These are phyloP conservation scores for Trichoderma cornu-damae DNA, from an alignment of 2,329 filamentous ascomycete genomes.

Conservation along the genomic window DNA sequence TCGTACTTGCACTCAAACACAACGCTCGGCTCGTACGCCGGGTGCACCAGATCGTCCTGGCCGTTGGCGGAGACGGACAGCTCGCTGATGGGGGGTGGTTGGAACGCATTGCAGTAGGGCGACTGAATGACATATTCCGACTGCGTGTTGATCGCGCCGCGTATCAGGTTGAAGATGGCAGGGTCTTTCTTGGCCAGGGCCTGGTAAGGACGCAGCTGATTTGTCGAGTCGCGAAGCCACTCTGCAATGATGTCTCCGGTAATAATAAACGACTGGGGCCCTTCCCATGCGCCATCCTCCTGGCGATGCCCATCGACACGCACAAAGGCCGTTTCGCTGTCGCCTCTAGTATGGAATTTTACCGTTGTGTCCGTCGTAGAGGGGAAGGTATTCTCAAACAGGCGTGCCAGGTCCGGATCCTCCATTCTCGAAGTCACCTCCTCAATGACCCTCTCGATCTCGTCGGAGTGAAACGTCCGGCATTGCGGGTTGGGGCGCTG, in stretches of 20 bases:
- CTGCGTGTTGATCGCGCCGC: constrained; percentile 95
- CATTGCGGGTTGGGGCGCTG: constrained; percentile 78
- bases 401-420: constrained; percentile 79
- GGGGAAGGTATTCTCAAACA: constrained; percentile 94
- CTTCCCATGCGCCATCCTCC: constrained; percentile 67
- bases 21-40: constrained; percentile 71
- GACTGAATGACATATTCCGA: constrained; percentile 89
- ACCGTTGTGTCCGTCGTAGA: constrained; percentile 82
- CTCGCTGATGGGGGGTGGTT: constrained; percentile 80
- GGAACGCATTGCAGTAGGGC: constrained; percentile 97
- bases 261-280: constrained; percentile 86
- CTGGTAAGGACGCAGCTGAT: constrained; percentile 90
- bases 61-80: constrained; percentile 69
- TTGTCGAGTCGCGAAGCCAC: constrained; percentile 88
- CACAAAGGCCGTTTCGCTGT: constrained; percentile 36
- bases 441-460: constrained; percentile 82
- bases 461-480: constrained; percentile 80
- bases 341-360: constrained; percentile 72
- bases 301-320: constrained; percentile 30
- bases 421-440: constrained; percentile 75
- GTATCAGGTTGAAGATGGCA: constrained; percentile 70
- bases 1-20: constrained; percentile 99
- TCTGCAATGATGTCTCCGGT: constrained; percentile 91
- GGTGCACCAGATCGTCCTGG: constrained; percentile 79
- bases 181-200: constrained; percentile 74